Evolutionary conservation across 805 yeast species (phyloP).

Genomic region (Wickerhamomyces queroliae): DNA sequence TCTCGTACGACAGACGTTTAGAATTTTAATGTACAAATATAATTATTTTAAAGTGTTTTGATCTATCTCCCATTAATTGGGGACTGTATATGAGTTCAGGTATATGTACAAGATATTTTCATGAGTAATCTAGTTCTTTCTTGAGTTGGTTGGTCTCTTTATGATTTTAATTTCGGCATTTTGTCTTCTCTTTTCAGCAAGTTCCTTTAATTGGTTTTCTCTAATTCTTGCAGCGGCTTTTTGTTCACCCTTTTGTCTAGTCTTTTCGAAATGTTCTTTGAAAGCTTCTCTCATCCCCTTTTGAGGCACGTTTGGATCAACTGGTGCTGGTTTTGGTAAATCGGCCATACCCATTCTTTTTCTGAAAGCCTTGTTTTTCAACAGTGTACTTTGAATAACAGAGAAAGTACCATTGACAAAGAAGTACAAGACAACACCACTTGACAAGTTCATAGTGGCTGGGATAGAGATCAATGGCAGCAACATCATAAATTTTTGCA

Average conservation of each 20-base stretch:
- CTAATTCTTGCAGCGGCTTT: constrained; percentile 29
- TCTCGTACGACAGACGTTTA: too few relatives aligned
- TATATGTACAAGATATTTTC: too few relatives aligned
- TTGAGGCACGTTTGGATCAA: constrained; percentile 24
- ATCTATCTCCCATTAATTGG: too few relatives aligned
- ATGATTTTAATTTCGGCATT: constrained; percentile 21
- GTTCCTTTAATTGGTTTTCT: constrained; percentile 26
- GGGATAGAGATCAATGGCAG: constrained; percentile 81
- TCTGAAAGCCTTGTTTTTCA: constrained; percentile 59
- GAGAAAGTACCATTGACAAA: constrained; percentile 76
- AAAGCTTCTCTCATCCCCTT: constrained; percentile 32
- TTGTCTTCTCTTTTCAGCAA: constrained; percentile 25
- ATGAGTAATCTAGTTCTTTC: too few relatives aligned
- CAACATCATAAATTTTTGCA: constrained; percentile 63
- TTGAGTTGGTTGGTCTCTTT: constrained; percentile 12
- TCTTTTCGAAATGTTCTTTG: constrained; percentile 33
- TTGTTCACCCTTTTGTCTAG: constrained; percentile 32
- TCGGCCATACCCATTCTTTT: constrained; percentile 51
- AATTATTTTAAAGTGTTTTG: too few relatives aligned
- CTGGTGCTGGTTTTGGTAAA: constrained; percentile 46
- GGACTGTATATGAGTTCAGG: too few relatives aligned
- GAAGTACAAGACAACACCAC: constrained; percentile 83
- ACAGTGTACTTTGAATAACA: constrained; percentile 59
- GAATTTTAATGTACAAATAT: too few relatives aligned
- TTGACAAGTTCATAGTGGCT: constrained; percentile 81